Evolutionary conservation across 768 basidiomycete species (phyloP), one percentile per base, ranked within the genome.

Genomic region (Mycena kentingensis): DNA sequence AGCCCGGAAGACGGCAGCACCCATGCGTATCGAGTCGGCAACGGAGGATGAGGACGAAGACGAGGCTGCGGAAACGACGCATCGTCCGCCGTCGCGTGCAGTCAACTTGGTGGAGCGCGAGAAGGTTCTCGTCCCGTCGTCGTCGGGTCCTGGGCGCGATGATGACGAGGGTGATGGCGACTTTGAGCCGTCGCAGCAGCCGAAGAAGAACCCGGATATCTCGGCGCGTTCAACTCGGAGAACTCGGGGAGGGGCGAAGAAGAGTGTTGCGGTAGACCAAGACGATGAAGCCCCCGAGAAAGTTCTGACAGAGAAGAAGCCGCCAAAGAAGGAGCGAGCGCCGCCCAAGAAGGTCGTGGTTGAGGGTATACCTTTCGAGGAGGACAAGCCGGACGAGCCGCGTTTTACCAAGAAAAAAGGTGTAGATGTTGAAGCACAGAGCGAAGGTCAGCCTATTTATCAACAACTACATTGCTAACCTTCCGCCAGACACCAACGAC

Each of bases 151-250:
- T n/a, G n/a, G n/a, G n/a, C n/a, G n/a, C n/a, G n/a, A n/a, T n/a
- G n/a, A n/a, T n/a, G n/a, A n/a, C n/a, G n/a, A n/a, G n/a, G n/a
- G n/a, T n/a, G n/a, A n/a, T 46, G 11, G 25, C 27, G 53, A 54
- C 22, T 58, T 58, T 42, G 51, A 46, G 47, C 60, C 46, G 47
- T 38, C 37, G 38, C 38, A 52, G 51, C 24, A 21, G 41, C 13
- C 21, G 31, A 46, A 27, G 45, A 43, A 21, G 18, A 31, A 16
- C 8, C 42, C 42, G n/a, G 31, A 26, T 25, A 50, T 34, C 10
- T 51, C 61, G 38, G 32, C 58, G 43, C 53, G 52, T 47, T 38
- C 50, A 21, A 47, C 51, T 26, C 45, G 57, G 16, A 28, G 45
- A 29, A 58, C 51, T 5, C 51, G 51, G 21, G 56, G 51, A 13